A percentile compares a stretch with the other conserved stretches of the same genome.
Conservation (phyloP, 179 eudicot species). For the Patellifolia procumbens region DNA sequence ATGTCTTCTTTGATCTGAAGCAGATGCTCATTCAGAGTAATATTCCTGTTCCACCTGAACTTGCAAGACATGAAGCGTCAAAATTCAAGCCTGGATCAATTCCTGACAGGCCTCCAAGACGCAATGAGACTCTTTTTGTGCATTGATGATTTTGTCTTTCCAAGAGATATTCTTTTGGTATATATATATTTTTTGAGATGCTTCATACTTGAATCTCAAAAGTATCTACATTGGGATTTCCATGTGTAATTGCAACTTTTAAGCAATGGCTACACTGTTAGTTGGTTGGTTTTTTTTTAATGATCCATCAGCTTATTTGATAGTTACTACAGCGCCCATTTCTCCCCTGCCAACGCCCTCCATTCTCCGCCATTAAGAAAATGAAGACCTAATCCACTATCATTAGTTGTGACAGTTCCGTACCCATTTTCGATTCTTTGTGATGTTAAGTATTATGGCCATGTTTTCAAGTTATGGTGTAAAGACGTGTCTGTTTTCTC, state of each 20-base stretch:
- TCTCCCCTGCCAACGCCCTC: too few relatives aligned
- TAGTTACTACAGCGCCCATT: too few relatives aligned
- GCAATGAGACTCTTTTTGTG: slow-evolving; percentile 72
- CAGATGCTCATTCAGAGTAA: slow-evolving; percentile 80
- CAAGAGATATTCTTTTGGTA: not conserved
- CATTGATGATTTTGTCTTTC: slow-evolving; percentile 35
- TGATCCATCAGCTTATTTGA: not conserved
- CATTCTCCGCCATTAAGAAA: too few relatives aligned
- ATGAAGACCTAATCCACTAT: not conserved
- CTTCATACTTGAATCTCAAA: not conserved
- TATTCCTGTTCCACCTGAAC: slow-evolving; percentile 79
- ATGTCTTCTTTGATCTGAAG: slow-evolving; percentile 80
- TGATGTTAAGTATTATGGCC: too few relatives aligned
- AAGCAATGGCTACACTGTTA: not conserved
- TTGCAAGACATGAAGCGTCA: slow-evolving; percentile 82
- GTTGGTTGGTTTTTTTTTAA: too few relatives aligned
- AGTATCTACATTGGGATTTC: slow-evolving; percentile 3
- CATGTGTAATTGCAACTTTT: slow-evolving; percentile 29
- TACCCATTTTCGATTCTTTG: too few relatives aligned
- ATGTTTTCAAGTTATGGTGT: too few relatives aligned
- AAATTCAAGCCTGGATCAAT: slow-evolving; percentile 71
- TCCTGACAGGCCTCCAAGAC: slow-evolving; percentile 80
- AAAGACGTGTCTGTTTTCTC: too few relatives aligned
- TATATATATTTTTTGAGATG: too few relatives aligned
- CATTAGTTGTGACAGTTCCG: not conserved